A percentile compares a stretch with the other conserved stretches of the same genome.
phyloP scores from a whole-genome alignment of 2,329 filamentous ascomycete species.

The Harringtonia lauricola region DNA sequence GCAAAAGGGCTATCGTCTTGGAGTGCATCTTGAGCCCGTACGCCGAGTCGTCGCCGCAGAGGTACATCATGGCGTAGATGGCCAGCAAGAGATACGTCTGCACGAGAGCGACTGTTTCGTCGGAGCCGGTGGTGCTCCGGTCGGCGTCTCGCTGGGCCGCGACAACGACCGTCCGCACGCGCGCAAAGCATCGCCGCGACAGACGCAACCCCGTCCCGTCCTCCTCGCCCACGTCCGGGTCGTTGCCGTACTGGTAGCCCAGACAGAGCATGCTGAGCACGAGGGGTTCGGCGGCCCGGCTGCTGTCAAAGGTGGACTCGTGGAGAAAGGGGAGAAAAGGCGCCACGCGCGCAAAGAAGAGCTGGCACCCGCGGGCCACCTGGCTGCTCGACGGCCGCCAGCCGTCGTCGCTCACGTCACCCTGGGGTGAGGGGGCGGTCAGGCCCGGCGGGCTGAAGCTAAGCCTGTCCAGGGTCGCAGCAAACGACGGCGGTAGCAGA shows the following conservation, averaged over 20 bases:
- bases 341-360: constrained; percentile 25
- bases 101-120: constrained; percentile 17
- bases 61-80: constrained; percentile 30
- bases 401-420: constrained; percentile 11
- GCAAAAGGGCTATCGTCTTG: constrained; percentile 26
- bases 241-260: constrained; percentile 25
- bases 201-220: constrained; percentile 13
- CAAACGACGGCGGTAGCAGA: neutral
- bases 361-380: constrained; percentile 18
- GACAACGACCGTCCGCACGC: constrained; percentile 17
- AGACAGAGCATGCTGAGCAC: constrained; percentile 25
- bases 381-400: constrained; percentile 22
- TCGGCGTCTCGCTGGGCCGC: constrained; percentile 15
- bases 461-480: neutral
- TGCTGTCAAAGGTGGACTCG: constrained; percentile 22
- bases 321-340: constrained; percentile 27
- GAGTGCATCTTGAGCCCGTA: constrained; percentile 27
- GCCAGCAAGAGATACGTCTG: constrained; percentile 28
- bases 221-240: constrained; percentile 19
- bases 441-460: constrained; percentile 2
- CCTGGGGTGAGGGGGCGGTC: too few species aligned
- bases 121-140: too few species aligned
- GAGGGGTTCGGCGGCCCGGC: constrained; percentile 14
- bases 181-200: constrained; percentile 22
- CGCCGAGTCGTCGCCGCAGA: constrained; percentile 23